Evolutionary conservation across 1,284 basidiomycete species (phyloP), one percentile per base, ranked within the genome.

Genomic region (Pseudozyma hubeiensis): DNA sequence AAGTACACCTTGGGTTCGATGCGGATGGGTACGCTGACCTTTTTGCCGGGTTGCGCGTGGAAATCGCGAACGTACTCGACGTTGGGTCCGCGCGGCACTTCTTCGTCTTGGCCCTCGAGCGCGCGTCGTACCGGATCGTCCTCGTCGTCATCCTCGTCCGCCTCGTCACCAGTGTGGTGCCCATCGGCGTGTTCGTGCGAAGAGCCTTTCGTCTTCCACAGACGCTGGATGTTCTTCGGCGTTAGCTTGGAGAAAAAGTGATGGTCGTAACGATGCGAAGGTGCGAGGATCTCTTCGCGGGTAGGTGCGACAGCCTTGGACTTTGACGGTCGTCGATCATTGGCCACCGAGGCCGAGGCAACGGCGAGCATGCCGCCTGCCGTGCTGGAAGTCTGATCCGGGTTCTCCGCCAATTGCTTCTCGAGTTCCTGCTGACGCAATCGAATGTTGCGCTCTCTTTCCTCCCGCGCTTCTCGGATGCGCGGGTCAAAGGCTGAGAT

Each of bases 1-100:
- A 98, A 99, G 84, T 97, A 97, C 7, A 97, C 94, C 86, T 99
- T 99, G 39, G 96, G 96, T 86, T 99, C 96, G 60, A 99, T 89
- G 53, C 96, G 90, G 35, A 99, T 91, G 37, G 96, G 95, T 1
- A 99, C 89, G 1, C 93, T 90, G 64, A 99, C 94, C 73, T 90
- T 89, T 87, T 97, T 98, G 17, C 96, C 96, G 47, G 89, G 86
- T 1, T 92, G 91, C 3, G 95, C 94, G 29, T 85, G 87, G 90
- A 93, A 94, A 64, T 90, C 88, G 64, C 91, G 87, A 49, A 92
- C 90, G 79, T 88, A 88, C 51, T 85, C 85, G 56, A 85, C 85
- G 84, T 74, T 84, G 76, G 58, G 75, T 65, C 91, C 91, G 4
- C 74, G 70, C 4, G 80, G 77, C 46, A 79, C 80, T 54, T 82